A percentile compares a stretch with the other conserved stretches of the same genome.
Conservation (phyloP, 495 filamentous ascomycete species). For the Sporormia fimetaria region DNA sequence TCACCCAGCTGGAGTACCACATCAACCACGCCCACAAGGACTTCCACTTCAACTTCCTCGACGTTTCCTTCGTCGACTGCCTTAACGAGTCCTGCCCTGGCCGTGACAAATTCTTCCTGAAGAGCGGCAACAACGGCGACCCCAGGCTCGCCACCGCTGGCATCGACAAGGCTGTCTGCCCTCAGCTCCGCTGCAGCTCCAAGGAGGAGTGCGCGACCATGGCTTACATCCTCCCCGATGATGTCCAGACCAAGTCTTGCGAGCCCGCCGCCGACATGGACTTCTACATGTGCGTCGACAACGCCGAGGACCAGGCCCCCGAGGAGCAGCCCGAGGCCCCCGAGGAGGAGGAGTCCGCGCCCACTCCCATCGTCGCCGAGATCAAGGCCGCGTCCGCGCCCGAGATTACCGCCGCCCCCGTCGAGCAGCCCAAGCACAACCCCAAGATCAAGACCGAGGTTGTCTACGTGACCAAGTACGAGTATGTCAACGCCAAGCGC, state of each 20-base stretch:
- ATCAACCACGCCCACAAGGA: constrained; percentile 5
- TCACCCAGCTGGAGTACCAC: constrained; percentile 28
- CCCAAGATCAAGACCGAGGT: constrained; percentile 6
- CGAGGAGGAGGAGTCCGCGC: background rate
- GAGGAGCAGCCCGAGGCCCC: background rate
- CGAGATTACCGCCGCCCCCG: constrained; percentile 8
- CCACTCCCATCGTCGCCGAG: constrained; percentile 1
- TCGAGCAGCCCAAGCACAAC: constrained; percentile 7
- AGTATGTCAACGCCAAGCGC: constrained; percentile 11
- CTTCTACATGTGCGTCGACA: constrained; percentile 23
- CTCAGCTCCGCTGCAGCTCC: constrained; percentile 12
- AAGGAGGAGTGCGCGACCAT: constrained; percentile 5
- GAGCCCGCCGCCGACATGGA: constrained; percentile 6
- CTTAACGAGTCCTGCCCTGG: constrained; percentile 14
- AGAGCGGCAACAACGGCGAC: constrained; percentile 11
- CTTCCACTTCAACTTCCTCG: constrained; percentile 15
- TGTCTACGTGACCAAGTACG: constrained; percentile 13
- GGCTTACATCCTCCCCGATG: constrained; percentile 20
- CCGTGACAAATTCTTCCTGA: constrained; percentile 16
- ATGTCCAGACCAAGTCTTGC: constrained; percentile 20
- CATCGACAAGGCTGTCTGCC: constrained; percentile 17
- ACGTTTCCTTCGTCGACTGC: constrained; percentile 28
- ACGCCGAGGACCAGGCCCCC: background rate
- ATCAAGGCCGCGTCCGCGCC: background rate
- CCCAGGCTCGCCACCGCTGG: background rate